Conservation (phyloP, 768 basidiomycete species). For the Tylopilus intermedius region DNA sequence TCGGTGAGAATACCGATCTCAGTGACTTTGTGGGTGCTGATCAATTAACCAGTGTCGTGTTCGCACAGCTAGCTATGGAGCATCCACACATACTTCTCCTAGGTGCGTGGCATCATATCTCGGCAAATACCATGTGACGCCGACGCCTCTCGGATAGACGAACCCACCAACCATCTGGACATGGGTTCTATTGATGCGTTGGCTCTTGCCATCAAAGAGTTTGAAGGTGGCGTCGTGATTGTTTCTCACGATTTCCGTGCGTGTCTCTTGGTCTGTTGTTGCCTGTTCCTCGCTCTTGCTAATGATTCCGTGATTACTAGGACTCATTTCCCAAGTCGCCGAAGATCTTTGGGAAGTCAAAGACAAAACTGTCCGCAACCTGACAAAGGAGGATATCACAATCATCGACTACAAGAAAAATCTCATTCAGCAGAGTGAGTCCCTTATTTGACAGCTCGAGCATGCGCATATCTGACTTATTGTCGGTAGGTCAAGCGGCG, state of each 20-base stretch:
- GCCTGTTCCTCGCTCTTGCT: conserved; percentile 4
- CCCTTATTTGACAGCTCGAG: not conserved
- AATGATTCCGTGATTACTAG: conserved; percentile 34
- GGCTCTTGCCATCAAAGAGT: conserved; percentile 92
- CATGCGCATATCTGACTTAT: conserved; percentile 1
- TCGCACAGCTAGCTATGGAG: conserved; percentile 95
- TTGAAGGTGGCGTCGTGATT: conserved; percentile 96
- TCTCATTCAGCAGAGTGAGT: conserved; percentile 72
- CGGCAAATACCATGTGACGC: conserved; percentile 4
- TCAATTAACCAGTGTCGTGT: conserved; percentile 66
- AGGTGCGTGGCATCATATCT: conserved; percentile 40
- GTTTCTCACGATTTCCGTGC: conserved; percentile 99
- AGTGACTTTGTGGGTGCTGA: conserved; percentile 11
- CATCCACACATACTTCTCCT: conserved; percentile 92
- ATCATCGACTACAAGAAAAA: conserved; percentile 93
- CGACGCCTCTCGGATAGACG: conserved; percentile 45
- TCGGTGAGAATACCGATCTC: conserved; percentile 48
- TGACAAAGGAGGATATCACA: conserved; percentile 85
- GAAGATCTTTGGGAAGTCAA: conserved; percentile 99
- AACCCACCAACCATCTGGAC: conserved; percentile 96
- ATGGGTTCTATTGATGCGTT: conserved; percentile 98
- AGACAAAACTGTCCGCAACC: conserved; percentile 85
- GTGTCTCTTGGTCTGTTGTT: conserved; percentile 28
- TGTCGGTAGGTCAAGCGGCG: conserved; percentile 60
- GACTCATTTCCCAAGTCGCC: conserved; percentile 94